phyloP scores from a whole-genome alignment of 192 early-diverging fungal genomes.

The Coemansia sp. region DNA sequence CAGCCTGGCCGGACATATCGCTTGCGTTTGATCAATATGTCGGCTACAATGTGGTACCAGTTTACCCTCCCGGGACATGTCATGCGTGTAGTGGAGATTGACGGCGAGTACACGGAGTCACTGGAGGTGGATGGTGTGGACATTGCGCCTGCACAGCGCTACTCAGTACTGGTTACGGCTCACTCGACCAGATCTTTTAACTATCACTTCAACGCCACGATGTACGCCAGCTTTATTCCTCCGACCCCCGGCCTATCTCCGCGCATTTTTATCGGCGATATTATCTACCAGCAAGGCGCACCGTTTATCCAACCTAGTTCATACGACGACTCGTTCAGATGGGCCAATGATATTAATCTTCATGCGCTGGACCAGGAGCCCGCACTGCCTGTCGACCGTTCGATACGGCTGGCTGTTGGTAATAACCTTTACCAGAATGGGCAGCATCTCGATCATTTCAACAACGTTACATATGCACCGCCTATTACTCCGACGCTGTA shows the following conservation, averaged over 20 bases:
- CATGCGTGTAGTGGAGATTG: constrained; percentile 76
- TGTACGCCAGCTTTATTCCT: constrained; percentile 59
- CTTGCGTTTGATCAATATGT: constrained; percentile 77
- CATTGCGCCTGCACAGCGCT: constrained; percentile 72
- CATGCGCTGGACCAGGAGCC: constrained; percentile 51
- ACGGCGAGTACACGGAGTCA: constrained; percentile 66
- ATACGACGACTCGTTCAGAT: not conserved
- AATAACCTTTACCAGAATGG: constrained; percentile 65
- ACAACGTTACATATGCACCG: constrained; percentile 65
- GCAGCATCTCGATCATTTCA: constrained; percentile 73
- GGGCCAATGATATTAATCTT: constrained; percentile 54
- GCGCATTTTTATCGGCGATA: constrained; percentile 55
- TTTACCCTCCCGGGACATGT: constrained; percentile 75
- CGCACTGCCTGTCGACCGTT: constrained; percentile 54
- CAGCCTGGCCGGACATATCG: constrained; percentile 75
- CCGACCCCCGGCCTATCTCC: constrained; percentile 48
- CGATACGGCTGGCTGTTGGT: constrained; percentile 51
- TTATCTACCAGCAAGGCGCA: constrained; percentile 62
- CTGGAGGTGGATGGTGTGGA: constrained; percentile 56
- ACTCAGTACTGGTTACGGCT: constrained; percentile 76
- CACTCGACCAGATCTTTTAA: constrained; percentile 60
- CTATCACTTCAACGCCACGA: constrained; percentile 65
- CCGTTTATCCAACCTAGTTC: constrained; percentile 32
- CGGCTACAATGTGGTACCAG: constrained; percentile 64
- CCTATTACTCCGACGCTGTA: constrained; percentile 68